Percentiles rank a stretch among this genome's conserved stretches.
Conservation (phyloP, 2,329 filamentous ascomycete species). For the Arthroderma sp. region DNA sequence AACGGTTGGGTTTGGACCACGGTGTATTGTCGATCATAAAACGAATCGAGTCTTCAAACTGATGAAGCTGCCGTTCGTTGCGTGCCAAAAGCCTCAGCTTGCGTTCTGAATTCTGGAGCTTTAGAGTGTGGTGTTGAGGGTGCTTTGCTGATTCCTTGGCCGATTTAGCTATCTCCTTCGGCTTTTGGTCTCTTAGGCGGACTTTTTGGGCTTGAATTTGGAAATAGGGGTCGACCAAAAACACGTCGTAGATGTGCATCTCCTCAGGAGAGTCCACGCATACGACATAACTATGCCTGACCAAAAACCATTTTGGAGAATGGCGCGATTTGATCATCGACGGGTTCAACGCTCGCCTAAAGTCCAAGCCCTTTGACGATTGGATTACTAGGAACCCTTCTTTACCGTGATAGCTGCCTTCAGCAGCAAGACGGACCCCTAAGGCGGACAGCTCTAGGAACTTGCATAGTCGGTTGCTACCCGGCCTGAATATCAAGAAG, state of each 20-base stretch:
- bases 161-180: slow-evolving; percentile 50
- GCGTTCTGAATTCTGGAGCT: slow-evolving; percentile 80
- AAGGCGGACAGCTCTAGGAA: slow-evolving; percentile 91
- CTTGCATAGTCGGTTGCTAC: slow-evolving; percentile 90
- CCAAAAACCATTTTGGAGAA: slow-evolving; percentile 90
- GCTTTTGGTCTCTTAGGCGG: slow-evolving; percentile 36
- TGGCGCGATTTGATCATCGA: slow-evolving; percentile 68
- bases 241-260: slow-evolving; percentile 98
- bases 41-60: slow-evolving; percentile 86
- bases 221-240: slow-evolving; percentile 87
- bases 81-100: slow-evolving; percentile 83
- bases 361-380: slow-evolving; percentile 77
- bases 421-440: slow-evolving; percentile 82
- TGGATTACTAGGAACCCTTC: slow-evolving; percentile 90
- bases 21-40: slow-evolving; percentile 72
- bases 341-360: slow-evolving; percentile 66
- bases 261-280: slow-evolving; percentile 98
- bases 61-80: slow-evolving; percentile 75
- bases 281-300: slow-evolving; percentile 94
- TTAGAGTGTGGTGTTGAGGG: slow-evolving; percentile 69
- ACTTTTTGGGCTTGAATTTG: slow-evolving; percentile 59
- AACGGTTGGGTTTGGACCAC: slow-evolving; percentile 75
- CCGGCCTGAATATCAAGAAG: slow-evolving; percentile 91
- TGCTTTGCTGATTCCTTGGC: slow-evolving; percentile 49
- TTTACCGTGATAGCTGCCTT: slow-evolving; percentile 95